Conservation (phyloP, 768 basidiomycete genomes). For the Obba rivulosa region DNA sequence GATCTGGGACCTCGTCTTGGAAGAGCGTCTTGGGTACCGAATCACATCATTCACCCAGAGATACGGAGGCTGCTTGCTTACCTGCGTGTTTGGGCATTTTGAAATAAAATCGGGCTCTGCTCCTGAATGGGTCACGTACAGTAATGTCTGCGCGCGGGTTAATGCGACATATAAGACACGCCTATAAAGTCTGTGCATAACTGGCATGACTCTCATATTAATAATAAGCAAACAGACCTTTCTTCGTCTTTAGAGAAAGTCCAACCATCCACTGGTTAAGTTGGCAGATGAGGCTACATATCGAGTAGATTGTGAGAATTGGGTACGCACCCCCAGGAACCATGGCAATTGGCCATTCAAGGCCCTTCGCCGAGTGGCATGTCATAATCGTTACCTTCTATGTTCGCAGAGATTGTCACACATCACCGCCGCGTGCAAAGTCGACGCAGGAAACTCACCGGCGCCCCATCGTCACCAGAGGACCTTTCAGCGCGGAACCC, state of each 20-base stretch:
- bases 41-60: conserved; percentile 8
- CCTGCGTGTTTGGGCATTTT: too few species aligned
- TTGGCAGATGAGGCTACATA: neutral
- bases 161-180: conserved; percentile 86
- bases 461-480: too few species aligned
- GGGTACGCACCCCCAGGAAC: conserved; percentile 53
- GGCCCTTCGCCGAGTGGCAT: conserved; percentile 85
- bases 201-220: neutral
- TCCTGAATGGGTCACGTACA: conserved; percentile 47
- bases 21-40: conserved; percentile 32
- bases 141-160: conserved; percentile 72
- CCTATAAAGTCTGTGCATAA: conserved; percentile 35
- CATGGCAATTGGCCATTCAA: conserved; percentile 91
- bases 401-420: neutral
- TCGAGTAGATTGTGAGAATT: too few species aligned
- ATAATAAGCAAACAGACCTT: conserved; percentile 36
- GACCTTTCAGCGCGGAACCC: too few species aligned
- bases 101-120: conserved; percentile 30
- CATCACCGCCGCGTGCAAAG: too few species aligned
- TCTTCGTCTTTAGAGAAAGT: conserved; percentile 80
- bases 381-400: conserved; percentile 83
- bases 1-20: conserved; percentile 34
- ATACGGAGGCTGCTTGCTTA: conserved; percentile 2
- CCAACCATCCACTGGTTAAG: conserved; percentile 54
- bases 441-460: too few species aligned